Evolutionary conservation across 805 yeast genomes (phyloP).

Genomic region (Candida boidinii): DNA sequence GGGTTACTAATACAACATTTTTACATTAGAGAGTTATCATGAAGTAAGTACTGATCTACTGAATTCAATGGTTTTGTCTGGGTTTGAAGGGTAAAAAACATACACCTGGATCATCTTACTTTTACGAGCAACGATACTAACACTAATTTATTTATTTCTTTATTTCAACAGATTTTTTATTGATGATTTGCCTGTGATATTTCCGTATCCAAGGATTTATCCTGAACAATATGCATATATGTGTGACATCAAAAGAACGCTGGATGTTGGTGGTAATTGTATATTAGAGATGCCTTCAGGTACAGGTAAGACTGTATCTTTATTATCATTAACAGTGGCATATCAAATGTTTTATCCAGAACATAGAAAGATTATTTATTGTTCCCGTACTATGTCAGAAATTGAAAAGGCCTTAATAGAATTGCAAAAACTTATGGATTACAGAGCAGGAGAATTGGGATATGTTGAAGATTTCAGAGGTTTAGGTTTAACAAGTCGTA

Average conservation of each 20-base stretch:
- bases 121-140: background rate
- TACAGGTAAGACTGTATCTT: slow-evolving; percentile 93
- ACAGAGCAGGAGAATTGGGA: slow-evolving; percentile 75
- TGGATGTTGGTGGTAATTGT: slow-evolving; percentile 96
- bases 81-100: background rate
- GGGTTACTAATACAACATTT: too few species aligned
- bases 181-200: slow-evolving; percentile 91
- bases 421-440: slow-evolving; percentile 80
- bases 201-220: slow-evolving; percentile 93
- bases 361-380: slow-evolving; percentile 87
- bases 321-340: slow-evolving; percentile 85
- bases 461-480: slow-evolving; percentile 88
- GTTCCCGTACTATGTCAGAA: slow-evolving; percentile 99
- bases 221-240: slow-evolving; percentile 98
- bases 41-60: slow-evolving; percentile 13
- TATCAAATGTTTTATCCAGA: slow-evolving; percentile 93
- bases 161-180: slow-evolving; percentile 65
- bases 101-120: too few species aligned
- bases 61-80: too few species aligned
- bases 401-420: slow-evolving; percentile 96
- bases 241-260: slow-evolving; percentile 88
- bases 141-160: background rate
- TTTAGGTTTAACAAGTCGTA: slow-evolving; percentile 87
- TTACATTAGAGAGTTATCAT: too few species aligned
- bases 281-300: slow-evolving; percentile 99